Conservation (phyloP, 2,329 filamentous ascomycete genomes). For the Botrytis fabae region DNA sequence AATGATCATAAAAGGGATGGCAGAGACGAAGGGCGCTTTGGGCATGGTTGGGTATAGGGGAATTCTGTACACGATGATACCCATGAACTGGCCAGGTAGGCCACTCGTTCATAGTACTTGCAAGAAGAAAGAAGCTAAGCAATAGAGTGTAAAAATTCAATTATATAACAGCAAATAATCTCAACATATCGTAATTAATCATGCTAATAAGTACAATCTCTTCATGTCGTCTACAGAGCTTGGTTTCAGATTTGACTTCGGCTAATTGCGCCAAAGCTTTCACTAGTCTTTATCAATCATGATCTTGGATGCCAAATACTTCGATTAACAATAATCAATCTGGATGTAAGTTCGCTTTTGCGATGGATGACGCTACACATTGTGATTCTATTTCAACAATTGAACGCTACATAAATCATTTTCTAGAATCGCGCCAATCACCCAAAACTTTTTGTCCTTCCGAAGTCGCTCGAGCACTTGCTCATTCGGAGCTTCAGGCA, state of each 20-base stretch:
- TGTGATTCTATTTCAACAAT: not conserved
- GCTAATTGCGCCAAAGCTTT: not conserved
- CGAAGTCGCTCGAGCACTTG: conserved; percentile 26
- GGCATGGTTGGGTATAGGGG: conserved; percentile 23
- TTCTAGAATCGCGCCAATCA: conserved; percentile 12
- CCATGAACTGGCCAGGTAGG: conserved; percentile 24
- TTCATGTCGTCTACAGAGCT: too few species aligned
- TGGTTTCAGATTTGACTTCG: not conserved
- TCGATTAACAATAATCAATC: not conserved
- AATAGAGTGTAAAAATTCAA: not conserved
- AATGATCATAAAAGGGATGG: conserved; percentile 25
- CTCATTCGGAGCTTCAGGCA: not conserved
- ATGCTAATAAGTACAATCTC: not conserved
- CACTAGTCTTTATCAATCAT: not conserved
- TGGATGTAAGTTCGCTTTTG: not conserved
- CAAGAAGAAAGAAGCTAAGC: not conserved
- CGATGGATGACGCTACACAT: not conserved
- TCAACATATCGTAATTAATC: not conserved
- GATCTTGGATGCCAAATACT: not conserved
- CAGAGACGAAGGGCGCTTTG: conserved; percentile 27
- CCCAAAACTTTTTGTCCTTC: conserved; percentile 29
- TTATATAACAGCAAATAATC: not conserved
- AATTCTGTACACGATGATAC: conserved; percentile 36
- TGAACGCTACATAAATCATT: conserved; percentile 1
- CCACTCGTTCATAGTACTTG: conserved; percentile 8